These are phyloP conservation scores for Candida broadrunensis DNA, from an alignment of 805 yeast species.

Conservation along the genomic window DNA sequence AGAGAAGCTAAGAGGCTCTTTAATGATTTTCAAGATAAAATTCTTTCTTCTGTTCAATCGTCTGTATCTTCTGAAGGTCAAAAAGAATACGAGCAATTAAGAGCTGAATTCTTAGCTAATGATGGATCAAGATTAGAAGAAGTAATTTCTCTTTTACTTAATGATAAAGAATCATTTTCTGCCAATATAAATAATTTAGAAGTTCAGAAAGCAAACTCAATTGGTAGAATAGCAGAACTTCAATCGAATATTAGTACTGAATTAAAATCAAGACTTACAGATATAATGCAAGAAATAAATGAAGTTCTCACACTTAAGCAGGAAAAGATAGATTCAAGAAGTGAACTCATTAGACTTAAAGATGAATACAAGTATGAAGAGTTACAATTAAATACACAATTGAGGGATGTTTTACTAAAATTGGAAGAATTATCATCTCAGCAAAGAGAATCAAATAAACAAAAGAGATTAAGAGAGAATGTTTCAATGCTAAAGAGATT, in stretches of 20 bases:
- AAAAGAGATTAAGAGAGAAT: slow-evolving; percentile 68
- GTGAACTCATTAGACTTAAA: slow-evolving; percentile 27
- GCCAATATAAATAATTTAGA: slow-evolving; percentile 19
- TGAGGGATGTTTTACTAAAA: slow-evolving; percentile 56
- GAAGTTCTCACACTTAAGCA: slow-evolving; percentile 26
- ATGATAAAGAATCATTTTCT: slow-evolving; percentile 44
- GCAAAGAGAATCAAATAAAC: slow-evolving; percentile 72
- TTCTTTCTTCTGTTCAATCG: slow-evolving; percentile 11
- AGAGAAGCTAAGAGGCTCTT: slow-evolving; percentile 34
- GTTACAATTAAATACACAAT: slow-evolving; percentile 56
- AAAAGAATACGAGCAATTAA: slow-evolving; percentile 54
- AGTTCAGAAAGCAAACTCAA: slow-evolving; percentile 32
- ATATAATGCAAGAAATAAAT: slow-evolving; percentile 27
- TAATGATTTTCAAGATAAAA: slow-evolving; percentile 26
- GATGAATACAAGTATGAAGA: slow-evolving; percentile 46
- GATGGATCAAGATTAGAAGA: slow-evolving; percentile 61
- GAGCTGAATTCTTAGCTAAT: slow-evolving; percentile 52
- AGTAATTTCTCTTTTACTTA: slow-evolving; percentile 36
- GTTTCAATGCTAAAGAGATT: slow-evolving; percentile 64
- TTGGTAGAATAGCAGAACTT: slow-evolving; percentile 38
- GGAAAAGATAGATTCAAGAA: slow-evolving; percentile 22
- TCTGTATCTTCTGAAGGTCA: slow-evolving; percentile 39
- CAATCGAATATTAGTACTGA: slow-evolving; percentile 34
- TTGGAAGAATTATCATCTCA: slow-evolving; percentile 73
- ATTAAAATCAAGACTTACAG: slow-evolving; percentile 28